phyloP scores from a whole-genome alignment of 1,139 yeast genomes.

The Hanseniaspora gamundiae region DNA sequence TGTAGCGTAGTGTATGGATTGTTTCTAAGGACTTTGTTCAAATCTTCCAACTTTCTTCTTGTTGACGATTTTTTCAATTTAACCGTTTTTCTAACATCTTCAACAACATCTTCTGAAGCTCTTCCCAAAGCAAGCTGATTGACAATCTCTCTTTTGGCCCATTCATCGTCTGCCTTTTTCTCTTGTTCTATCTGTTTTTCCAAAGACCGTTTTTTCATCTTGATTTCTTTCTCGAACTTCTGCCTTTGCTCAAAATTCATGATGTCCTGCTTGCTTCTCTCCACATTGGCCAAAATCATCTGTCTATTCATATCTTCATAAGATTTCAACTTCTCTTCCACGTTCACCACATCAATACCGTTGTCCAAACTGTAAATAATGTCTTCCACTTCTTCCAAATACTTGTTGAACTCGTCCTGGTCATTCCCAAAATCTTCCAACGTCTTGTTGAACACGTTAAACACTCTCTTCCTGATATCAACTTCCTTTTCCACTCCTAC shows the following conservation, averaged over 20 bases:
- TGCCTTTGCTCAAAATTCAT: slow-evolving; percentile 39
- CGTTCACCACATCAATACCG: slow-evolving; percentile 55
- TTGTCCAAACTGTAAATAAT: slow-evolving; percentile 67
- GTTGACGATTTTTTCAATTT: slow-evolving; percentile 49
- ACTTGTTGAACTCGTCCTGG: slow-evolving; percentile 53
- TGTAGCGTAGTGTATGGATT: slow-evolving; percentile 22
- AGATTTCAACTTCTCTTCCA: slow-evolving; percentile 53
- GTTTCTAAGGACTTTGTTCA: slow-evolving; percentile 33
- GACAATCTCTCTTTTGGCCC: slow-evolving; percentile 59
- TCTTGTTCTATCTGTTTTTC: slow-evolving; percentile 66
- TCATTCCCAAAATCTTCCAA: slow-evolving; percentile 57
- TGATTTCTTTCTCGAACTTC: slow-evolving; percentile 45
- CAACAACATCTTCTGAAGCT: slow-evolving; percentile 38
- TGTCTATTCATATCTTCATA: slow-evolving; percentile 72
- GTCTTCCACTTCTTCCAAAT: slow-evolving; percentile 74
- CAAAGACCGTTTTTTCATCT: slow-evolving; percentile 45
- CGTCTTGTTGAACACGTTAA: slow-evolving; percentile 67
- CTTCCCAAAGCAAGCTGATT: slow-evolving; percentile 46
- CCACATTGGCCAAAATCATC: slow-evolving; percentile 63
- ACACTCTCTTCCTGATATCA: slow-evolving; percentile 73
- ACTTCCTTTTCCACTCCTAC: slow-evolving; percentile 81
- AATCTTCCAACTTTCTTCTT: slow-evolving; percentile 52
- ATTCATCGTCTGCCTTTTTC: slow-evolving; percentile 43
- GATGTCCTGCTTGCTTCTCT: slow-evolving; percentile 55
- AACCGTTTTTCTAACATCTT: slow-evolving; percentile 46